Percentiles rank a stretch among this genome's conserved stretches.
phyloP scores from a whole-genome alignment of 306 rosid species.

The Inga oerstediana region DNA sequence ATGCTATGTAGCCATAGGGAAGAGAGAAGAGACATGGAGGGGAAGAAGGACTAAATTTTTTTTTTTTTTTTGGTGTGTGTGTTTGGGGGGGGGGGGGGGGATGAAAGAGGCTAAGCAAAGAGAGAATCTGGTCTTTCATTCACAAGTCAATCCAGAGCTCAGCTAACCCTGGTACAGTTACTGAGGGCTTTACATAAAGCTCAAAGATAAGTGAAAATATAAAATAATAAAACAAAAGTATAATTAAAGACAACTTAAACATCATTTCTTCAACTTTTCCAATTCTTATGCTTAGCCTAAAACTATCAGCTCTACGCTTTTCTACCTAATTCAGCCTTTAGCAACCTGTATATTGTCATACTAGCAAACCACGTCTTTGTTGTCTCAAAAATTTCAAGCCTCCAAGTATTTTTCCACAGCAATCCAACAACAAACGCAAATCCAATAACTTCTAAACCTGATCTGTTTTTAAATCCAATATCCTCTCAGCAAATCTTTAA shows the following conservation, averaged over 20 bases:
- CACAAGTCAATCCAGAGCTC: background rate
- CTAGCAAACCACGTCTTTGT: background rate
- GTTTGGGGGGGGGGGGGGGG: background rate
- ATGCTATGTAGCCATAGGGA: background rate
- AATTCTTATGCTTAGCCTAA: background rate
- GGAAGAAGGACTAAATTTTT: too few relatives aligned
- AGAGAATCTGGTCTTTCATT: background rate
- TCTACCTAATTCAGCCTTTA: constrained; percentile 3
- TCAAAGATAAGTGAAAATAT: background rate
- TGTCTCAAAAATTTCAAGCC: background rate
- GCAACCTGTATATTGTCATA: background rate
- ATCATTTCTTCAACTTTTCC: background rate
- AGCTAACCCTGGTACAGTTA: background rate
- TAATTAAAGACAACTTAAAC: background rate
- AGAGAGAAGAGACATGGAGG: background rate
- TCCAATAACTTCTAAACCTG: background rate
- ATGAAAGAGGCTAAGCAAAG: background rate
- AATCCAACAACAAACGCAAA: background rate
- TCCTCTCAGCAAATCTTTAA: background rate
- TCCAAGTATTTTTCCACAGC: background rate
- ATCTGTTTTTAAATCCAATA: background rate
- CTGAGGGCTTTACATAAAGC: background rate
- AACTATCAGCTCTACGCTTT: background rate
- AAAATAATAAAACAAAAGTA: background rate
- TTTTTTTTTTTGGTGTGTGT: too few relatives aligned